A percentile compares a stretch with the other conserved stretches of the same genome.
Conservation (phyloP, 208 protist species). For the Trypanosoma lewisi region DNA sequence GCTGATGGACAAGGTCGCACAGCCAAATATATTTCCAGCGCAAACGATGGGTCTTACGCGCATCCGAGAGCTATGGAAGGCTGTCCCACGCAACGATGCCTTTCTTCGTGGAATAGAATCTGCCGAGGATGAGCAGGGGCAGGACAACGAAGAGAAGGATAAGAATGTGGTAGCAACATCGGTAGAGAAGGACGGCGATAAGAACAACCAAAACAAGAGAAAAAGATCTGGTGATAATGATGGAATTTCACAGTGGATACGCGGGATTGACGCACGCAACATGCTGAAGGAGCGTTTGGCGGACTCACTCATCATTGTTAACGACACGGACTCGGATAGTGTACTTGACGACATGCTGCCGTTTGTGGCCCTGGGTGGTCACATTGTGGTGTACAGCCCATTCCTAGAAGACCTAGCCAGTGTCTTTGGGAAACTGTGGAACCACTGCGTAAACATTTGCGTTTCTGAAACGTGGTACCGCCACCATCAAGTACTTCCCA, state of each 20-base stretch:
- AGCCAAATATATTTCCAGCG: constrained; percentile 69
- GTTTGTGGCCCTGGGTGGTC: constrained; percentile 71
- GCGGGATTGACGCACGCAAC: constrained; percentile 60
- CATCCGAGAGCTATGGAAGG: constrained; percentile 83
- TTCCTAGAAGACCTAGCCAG: constrained; percentile 78
- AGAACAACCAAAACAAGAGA: background rate
- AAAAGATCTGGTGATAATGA: constrained; percentile 3
- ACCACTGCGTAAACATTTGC: constrained; percentile 77
- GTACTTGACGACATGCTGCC: constrained; percentile 63
- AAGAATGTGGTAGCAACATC: background rate
- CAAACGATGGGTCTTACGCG: constrained; percentile 52
- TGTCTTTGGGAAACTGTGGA: constrained; percentile 60
- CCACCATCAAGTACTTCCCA: constrained; percentile 91
- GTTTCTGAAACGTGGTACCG: constrained; percentile 93
- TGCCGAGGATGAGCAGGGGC: constrained; percentile 29
- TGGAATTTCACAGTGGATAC: constrained; percentile 69
- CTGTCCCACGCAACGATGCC: constrained; percentile 67
- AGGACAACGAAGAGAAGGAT: background rate
- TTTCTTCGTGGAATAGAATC: constrained; percentile 52
- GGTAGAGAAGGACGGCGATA: background rate
- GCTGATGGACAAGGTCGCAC: constrained; percentile 68
- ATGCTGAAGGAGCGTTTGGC: constrained; percentile 52
- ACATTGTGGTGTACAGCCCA: constrained; percentile 86
- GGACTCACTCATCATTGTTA: constrained; percentile 77
- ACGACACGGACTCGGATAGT: constrained; percentile 34